Conservation (phyloP, 768 basidiomycete species). For the Rhodotorula diobovata region DNA sequence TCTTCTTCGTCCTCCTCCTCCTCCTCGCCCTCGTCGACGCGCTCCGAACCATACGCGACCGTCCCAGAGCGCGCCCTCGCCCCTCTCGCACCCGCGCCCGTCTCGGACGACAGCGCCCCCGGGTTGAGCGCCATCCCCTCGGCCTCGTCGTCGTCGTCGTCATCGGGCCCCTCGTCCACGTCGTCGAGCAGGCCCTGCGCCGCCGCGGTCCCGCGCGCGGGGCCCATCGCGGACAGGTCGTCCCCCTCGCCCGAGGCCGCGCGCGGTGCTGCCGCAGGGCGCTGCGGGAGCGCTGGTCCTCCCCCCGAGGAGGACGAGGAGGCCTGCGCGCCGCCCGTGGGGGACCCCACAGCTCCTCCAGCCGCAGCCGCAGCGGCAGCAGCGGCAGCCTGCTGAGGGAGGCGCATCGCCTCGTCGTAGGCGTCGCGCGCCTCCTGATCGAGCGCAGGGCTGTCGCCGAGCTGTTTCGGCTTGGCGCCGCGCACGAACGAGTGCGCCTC, state of each 20-base stretch:
- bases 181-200: conserved; percentile 7
- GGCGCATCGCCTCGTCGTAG: conserved; percentile 34
- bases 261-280: conserved; percentile 5
- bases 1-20: not conserved
- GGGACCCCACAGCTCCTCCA: too few relatives aligned
- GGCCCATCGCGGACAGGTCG: conserved; percentile 6
- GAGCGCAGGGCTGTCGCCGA: conserved; percentile 36
- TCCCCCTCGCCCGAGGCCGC: conserved; percentile 20
- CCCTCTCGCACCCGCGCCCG: not conserved
- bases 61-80: too few relatives aligned
- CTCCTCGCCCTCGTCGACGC: not conserved
- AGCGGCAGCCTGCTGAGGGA: conserved; percentile 1
- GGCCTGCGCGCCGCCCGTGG: not conserved
- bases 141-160: conserved; percentile 36
- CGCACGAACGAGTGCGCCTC: conserved; percentile 39
- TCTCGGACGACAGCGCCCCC: not conserved
- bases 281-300: not conserved
- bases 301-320: not conserved
- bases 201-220: not conserved
- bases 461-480: conserved; percentile 23
- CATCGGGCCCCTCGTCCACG: conserved; percentile 22
- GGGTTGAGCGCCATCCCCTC: conserved; percentile 37
- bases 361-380: not conserved
- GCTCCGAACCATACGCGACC: too few relatives aligned
- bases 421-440: conserved; percentile 28